Base-by-base conservation (phyloP, 176 grass and related monocot species). In the Aechmea fasciata region DNA sequence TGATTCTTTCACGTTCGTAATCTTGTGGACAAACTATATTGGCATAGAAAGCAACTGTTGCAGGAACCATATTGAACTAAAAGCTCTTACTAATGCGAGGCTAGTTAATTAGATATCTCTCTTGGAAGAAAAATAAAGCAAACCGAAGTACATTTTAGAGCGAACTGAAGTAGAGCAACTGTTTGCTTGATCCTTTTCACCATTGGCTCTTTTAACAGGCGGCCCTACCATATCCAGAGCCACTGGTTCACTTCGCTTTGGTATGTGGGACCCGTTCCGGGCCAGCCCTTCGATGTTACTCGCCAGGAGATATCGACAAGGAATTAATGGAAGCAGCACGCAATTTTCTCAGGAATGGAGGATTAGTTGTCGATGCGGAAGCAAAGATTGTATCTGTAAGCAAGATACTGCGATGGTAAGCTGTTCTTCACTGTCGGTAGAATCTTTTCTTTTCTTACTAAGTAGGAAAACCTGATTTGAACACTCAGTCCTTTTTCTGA, bases 181-280 rank as follows among this genome's bases (percentile, higher is more conserved):
- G 5, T 66, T 67, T 50, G 19, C 25, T 49, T 49, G 11, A 62
- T n/a, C 50, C 10, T 81, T 68, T 49, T 28, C 19, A 57, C 66
- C 5, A 80, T 69, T 1, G 62, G 75, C 72, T 66, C 81, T 73
- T 81, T 15, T 86, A 68, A 22, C 73, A 96, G 92, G 92, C 92
- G 59, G 78, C 81, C 10, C 78, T 96, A 49, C 82, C 86, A 69
- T 85, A 96, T 71, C 75, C 79, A 71, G 92, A 96, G 84, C 88
- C 92, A 66, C 76, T 96, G 67, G 83, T 89, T 86, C 92, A 96
- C 83, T 96, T 96, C 87, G 85, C 92, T 65, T 85, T 96, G 86
- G 88, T 96, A 67, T 87, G 57, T 84, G 88, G 92, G 15, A 89
- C 92, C 57, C 84, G 80, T 85, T 96, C 92, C 73, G 92, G 92